Base-by-base conservation (phyloP, 768 basidiomycete species). In the Agrocybe chaxingu region DNA sequence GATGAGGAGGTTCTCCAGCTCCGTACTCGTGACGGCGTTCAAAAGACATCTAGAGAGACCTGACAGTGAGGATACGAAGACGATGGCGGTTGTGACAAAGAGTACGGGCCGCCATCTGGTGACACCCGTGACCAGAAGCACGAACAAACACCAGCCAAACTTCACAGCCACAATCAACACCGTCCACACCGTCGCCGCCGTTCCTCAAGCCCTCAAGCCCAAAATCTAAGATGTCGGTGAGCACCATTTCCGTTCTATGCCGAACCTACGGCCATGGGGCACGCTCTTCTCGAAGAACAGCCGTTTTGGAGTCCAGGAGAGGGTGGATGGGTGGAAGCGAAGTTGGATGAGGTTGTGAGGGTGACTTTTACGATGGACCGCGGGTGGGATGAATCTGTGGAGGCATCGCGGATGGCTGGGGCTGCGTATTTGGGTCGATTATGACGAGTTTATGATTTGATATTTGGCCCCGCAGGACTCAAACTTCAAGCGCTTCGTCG, bases 401-500 rank as follows among this genome's bases (percentile, higher is more conserved):
- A 34, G 33, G 45, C 32, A 33, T 34, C 39, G 35, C 52, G 31
- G 48, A 30, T 53, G 45, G 48, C 8, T 57, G 46, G 38, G 29
- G 11, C 16, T 10, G 29, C 47, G 8, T 7, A 38, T 30, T 45
- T 40, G 55, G 47, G 46, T 46, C 49, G 50, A 43, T 35, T 42
- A 42, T 46, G 54, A 37, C 35, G 35, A 48, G 11, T 46, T 32
- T 31, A 42, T 52, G 50, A 55, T 16, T 13, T 48, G 47, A 6
- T 51, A 24, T 47, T 49, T 44, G n/a, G n/a, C n/a, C n/a, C n/a
- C 55, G 6, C 62, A 89, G 82, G 78, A 85, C 59, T 94, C 91
- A 64, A 92, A 85, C 69, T 98, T 98, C 81, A 86, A 87, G 74
- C 91, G 92, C 56, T 98, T 96, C 74, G 95, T 98, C 66, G 90